Conservation (phyloP, 2,329 filamentous ascomycete genomes). For the Aureobasidium pullulans region DNA sequence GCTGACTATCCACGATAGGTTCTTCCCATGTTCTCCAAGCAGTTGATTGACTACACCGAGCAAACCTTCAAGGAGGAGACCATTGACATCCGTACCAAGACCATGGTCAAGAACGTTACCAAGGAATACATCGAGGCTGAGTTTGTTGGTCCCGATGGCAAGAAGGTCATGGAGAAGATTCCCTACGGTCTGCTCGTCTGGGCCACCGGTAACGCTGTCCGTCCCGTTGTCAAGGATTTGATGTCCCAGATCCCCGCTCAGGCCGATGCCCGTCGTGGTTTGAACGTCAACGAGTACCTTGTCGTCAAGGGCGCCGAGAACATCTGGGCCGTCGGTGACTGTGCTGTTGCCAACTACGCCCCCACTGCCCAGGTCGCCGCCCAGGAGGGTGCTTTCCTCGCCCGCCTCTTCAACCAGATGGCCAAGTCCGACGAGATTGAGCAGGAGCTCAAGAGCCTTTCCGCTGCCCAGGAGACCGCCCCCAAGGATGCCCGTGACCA, state of each 20-base stretch:
- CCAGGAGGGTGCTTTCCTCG: slow-evolving; percentile 93
- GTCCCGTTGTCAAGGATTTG: slow-evolving; percentile 81
- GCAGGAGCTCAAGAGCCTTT: slow-evolving; percentile 62
- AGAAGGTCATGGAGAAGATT: slow-evolving; percentile 72
- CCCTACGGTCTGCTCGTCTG: slow-evolving; percentile 95
- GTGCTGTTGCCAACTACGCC: slow-evolving; percentile 93
- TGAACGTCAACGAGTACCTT: slow-evolving; percentile 97
- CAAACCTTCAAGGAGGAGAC: slow-evolving; percentile 98
- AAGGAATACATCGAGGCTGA: slow-evolving; percentile 90
- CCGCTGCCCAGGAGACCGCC: slow-evolving; percentile 53
- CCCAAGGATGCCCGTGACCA: slow-evolving; percentile 52
- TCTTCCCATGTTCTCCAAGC: slow-evolving; percentile 96
- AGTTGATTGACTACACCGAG: slow-evolving; percentile 98
- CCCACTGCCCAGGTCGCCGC: slow-evolving; percentile 94
- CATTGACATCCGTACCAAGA: slow-evolving; percentile 96
- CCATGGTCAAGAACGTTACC: slow-evolving; percentile 96
- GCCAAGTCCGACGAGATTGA: slow-evolving; percentile 86
- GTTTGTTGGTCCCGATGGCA: slow-evolving; percentile 70
- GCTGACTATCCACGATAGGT: slow-evolving; percentile 36
- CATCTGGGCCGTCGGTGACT: slow-evolving; percentile 97
- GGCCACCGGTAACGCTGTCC: slow-evolving; percentile 94
- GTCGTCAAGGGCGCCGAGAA: slow-evolving; percentile 96
- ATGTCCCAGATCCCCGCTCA: slow-evolving; percentile 90
- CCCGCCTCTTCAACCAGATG: slow-evolving; percentile 97
- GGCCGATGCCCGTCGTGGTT: slow-evolving; percentile 86